Base-by-base conservation (phyloP, 805 yeast species). In the Cyberlindnera nakhonratchasimensis region DNA sequence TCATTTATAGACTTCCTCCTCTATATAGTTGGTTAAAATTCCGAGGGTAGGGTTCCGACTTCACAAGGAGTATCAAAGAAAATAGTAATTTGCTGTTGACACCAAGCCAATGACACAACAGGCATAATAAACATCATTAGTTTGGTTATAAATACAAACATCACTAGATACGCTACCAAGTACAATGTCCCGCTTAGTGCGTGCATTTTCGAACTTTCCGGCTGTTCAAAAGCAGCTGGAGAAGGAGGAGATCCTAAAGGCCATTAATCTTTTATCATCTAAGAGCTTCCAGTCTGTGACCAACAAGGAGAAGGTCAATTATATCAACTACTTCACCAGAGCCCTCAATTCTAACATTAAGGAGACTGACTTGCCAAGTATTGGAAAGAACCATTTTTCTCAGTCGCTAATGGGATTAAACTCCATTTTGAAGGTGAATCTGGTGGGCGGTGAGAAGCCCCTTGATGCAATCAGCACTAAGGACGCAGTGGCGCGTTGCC, bases 381-480 rank as follows among this genome's bases (percentile, higher is more conserved):
- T 38, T n/a, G 30, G 37, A 2, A 23, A 33, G 26, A 32, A 25
- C 5, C 53, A 46, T 30, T 48, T 47, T 31, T 34, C 43, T 6
- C 57, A 52, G 33, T 52, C 57, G 14, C 17, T 52, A 26, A 17
- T 42, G 16, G 57, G 54, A 9, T 32, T 52, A 29, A 51, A 39
- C 23, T 40, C 47, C 16, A 33, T 42, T 22, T 16, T 44, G 33
- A 43, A 34, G 18, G 46, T n/a, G n/a, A n/a, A n/a, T n/a, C n/a
- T n/a, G n/a, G n/a, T 31, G 13, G 14, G 11, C 13, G 20, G 25
- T 34, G 25, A 29, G 10, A 23, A 18, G 24, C 37, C 21, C 13
- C 10, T 25, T 18, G 50, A 48, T 25, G 14, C 40, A 9, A 29
- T 25, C 6, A 37, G 39, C 5, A 21, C 40, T 2, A 43, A 45